Base-by-base conservation (phyloP, 305 asterid species). In the Fraxinus floribunda region DNA sequence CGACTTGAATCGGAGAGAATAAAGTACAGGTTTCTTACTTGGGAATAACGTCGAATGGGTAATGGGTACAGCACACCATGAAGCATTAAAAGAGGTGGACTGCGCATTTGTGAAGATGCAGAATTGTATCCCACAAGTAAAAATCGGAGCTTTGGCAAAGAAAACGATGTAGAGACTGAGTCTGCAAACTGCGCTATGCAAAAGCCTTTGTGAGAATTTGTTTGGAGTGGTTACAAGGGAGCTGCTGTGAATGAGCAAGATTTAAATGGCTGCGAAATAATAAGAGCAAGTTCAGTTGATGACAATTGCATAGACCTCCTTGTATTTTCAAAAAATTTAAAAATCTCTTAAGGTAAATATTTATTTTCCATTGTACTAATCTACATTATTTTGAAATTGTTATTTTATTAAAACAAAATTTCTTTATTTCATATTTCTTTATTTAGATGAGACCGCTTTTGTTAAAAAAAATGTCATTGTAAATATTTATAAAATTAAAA, bases 111-210 rank as follows among this genome's bases (percentile, higher is more conserved):
- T 80, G 64, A 41, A 73, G 80, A 80, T 35, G 80, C 41, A 81
- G 88, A 78, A 66, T 89, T 85, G 80, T 83, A 82, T 84, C 90
- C 89, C 93, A 91, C 84, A 49, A 71, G 11, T 22, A 66, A 38
- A 52, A 68, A 1, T 20, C 22, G 2, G 15, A 57, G 39, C 4
- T 60, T 78, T 38, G 64, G 41, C 24, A 39, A 41, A 76, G n/a
- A 24, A 66, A 66, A 26, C 7, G 30, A 26, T 24, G 74, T 32
- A 66, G 18, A 60, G 71, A 22, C 6, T 22, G 30, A 60, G 15
- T 20, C 5, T 60, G 22, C 64, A 52, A n/a, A 60, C 70, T 60
- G 24, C 70, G 1, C 30, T 30, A 60, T 11, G 8, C 70, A 60
- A 60, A 60, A 60, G 70, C 4, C 70, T 7, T 60, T 1, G 30